Percentiles rank a stretch among this genome's conserved stretches.
These are phyloP conservation scores for Trichoderma atroviride DNA, from an alignment of 2,329 filamentous ascomycete genomes.

Conservation along the genomic window DNA sequence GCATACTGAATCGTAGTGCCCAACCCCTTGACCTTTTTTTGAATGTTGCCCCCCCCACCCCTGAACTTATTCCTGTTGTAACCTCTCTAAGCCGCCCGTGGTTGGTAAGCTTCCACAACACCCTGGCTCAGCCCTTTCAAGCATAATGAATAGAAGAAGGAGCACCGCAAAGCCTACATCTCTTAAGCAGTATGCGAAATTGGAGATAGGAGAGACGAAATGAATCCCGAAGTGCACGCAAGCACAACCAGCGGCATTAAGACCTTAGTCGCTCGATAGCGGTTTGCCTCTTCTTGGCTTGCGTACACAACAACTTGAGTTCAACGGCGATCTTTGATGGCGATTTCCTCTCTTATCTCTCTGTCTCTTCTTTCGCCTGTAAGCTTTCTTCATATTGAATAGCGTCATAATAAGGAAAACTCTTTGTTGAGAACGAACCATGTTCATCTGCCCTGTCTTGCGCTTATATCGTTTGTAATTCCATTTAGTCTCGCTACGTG, in stretches of 20 bases:
- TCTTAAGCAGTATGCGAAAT: not conserved
- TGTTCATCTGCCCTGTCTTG: constrained; percentile 7
- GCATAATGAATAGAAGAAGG: constrained; percentile 2
- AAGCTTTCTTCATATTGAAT: not conserved
- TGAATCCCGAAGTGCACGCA: constrained; percentile 2
- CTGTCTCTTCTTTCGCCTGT: not conserved
- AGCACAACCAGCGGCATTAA: constrained; percentile 40
- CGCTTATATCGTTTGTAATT: not conserved
- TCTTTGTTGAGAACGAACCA: not conserved
- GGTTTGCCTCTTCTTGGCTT: not conserved
- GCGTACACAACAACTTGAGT: not conserved
- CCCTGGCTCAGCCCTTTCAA: constrained; percentile 3
- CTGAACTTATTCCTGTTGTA: not conserved
- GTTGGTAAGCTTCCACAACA: not conserved
- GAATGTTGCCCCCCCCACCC: not conserved
- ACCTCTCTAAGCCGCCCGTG: not conserved
- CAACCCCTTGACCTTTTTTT: not conserved
- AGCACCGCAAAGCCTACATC: not conserved
- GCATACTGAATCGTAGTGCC: not conserved
- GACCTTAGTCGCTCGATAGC: constrained; percentile 33
- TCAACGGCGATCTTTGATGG: not conserved
- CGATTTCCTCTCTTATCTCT: not conserved
- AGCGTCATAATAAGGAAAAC: constrained; percentile 13
- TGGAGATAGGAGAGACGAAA: not conserved
- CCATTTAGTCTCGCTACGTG: constrained; percentile 23